Conservation (phyloP, 2,329 filamentous ascomycete genomes). For the Talaromyces sp. region DNA sequence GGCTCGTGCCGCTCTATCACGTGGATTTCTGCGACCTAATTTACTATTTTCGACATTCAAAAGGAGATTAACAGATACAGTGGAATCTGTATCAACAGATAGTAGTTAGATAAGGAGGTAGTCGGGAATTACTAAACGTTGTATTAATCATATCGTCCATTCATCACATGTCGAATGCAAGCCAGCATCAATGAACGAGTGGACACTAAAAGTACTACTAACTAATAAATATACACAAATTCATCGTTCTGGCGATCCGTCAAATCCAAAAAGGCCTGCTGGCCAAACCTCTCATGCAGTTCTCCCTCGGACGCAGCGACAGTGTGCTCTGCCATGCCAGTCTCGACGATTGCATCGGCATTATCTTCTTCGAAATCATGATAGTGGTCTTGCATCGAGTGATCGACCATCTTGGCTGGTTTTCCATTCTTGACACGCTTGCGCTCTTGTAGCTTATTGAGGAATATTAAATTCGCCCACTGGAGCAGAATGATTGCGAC, state of each 20-base stretch:
- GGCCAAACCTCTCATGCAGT: constrained; percentile 33
- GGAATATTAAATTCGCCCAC: constrained; percentile 49
- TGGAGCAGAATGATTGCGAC: constrained; percentile 52
- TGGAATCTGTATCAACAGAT: too few species aligned
- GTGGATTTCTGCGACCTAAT: not conserved
- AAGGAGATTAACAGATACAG: not conserved
- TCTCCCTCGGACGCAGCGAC: not conserved
- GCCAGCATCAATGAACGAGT: not conserved
- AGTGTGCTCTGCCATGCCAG: constrained; percentile 15
- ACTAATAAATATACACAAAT: constrained; percentile 59
- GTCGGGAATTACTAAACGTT: too few species aligned
- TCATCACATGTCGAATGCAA: not conserved
- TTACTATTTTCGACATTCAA: not conserved
- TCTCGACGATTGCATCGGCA: constrained; percentile 20
- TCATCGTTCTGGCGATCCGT: constrained; percentile 65
- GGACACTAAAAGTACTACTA: too few species aligned
- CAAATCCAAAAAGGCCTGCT: constrained; percentile 55
- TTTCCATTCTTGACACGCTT: constrained; percentile 58
- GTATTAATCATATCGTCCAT: not conserved
- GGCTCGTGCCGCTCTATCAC: not conserved
- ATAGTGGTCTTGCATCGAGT: constrained; percentile 56
- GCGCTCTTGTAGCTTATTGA: constrained; percentile 52
- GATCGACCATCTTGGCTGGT: constrained; percentile 54
- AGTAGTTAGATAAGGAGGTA: not conserved
- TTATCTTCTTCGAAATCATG: constrained; percentile 20